Evolutionary conservation across 495 filamentous ascomycete species (phyloP), one percentile per base, ranked within the genome.

Genomic region (Hypoxylon trugodes): DNA sequence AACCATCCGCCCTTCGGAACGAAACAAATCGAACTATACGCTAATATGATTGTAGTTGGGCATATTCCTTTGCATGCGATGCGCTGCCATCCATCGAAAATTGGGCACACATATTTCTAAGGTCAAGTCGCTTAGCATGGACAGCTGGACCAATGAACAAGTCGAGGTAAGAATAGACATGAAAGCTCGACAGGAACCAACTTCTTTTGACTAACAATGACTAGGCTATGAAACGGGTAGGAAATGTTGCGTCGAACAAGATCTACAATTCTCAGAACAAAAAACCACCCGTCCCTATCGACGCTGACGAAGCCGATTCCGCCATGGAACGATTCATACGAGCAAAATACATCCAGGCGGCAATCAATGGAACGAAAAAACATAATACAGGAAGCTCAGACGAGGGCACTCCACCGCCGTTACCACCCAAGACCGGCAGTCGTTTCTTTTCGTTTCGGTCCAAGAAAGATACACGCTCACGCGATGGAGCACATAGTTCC

Each of bases 51-150:
- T 59, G 65, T 71, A 96, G 93, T 82, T 98, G 76, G 95, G 95
- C 26, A 86, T 97, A 47, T 98, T 98, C 77, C 84, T 98, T 4
- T 98, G 95, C 79, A 93, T 97, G 89, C 91, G 96, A 72, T 98
- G 95, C 84, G 95, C 93, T 54, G 84, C 92, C 24, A 81, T 98
- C 73, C 95, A 98, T 80, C 92, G 95, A 68, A 98, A 98, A 76
- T 82, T 98, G 68, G 96, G 96, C 48, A 98, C 93, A 47, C 95
- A 98, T 73, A 90, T 98, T 53, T 96, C 94, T 38, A 98, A 98
- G 75, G 91, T 98, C 76, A 98, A 98, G 76, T 97, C 93, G 6
- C 78, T 98, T 79, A 96, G 90, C 65, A 97, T 98, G 95, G 95
- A 98, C 72, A 92, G 86, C 45, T 98, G 95, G 95, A 85, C 90